Evolutionary conservation across 495 filamentous ascomycete genomes (phyloP), one percentile per base, ranked within the genome.

Genomic region (Collariella sp.): DNA sequence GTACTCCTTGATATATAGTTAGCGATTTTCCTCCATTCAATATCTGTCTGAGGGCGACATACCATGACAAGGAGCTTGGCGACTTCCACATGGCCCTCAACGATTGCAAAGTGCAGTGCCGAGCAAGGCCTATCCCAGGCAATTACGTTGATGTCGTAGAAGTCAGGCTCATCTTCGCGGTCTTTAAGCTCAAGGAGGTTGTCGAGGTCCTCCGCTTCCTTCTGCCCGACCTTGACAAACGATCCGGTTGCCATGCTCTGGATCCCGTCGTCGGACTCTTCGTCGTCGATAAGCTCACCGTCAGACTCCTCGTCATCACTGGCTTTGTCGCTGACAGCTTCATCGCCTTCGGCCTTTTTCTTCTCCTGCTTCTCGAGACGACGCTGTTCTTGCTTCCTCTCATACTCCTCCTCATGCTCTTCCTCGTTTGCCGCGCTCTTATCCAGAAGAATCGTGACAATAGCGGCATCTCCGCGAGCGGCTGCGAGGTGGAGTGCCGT

Each of bases 401-500:
- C n/a, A n/a, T n/a, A n/a, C n/a, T n/a, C n/a, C n/a, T 79, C 73
- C 24, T 77, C 78, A 50, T 81, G 81, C 59, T 81, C 81, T 24
- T 78, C 80, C 64, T 89, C 84, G 55, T 91, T 91, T 23, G 75
- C 67, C 39, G 76, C 74, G 57, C 87, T 91, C 67, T 80, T 86
- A 10, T 79, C 68, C 51, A 91, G 71, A 6, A 94, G 72, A 18
- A 83, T 79, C 47, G 74, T 78, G 52, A 91, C 70, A 29, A 91
- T 89, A 26, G 85, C 83, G 13, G 72, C 67, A 56, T 79, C 69
- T 1, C 88, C 88, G 11, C 83, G 75, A 7, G 76, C 76, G 38
- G 86, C 84, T 10, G 88, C 88, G 31, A 91, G 72, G 65, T 91
- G 88, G 36, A 94, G 71, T 7, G 88, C 85, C 1, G 87, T 91